phyloP scores from a whole-genome alignment of 2,329 filamentous ascomycete genomes.

The Hymenoscyphus fraxineus region DNA sequence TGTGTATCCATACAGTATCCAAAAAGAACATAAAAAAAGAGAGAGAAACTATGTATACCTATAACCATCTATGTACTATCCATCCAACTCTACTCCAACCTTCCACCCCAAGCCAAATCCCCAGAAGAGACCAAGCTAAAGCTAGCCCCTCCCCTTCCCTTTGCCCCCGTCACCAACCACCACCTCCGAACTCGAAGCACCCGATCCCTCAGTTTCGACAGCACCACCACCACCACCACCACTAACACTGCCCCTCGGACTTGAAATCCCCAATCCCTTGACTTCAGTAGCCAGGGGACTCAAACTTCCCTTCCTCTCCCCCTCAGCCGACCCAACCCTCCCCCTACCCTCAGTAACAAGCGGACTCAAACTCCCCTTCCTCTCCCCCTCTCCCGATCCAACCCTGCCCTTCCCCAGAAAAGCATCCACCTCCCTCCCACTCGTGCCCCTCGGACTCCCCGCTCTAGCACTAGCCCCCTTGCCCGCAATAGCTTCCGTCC shows the following conservation, averaged over 20 bases:
- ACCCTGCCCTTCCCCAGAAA: conserved; percentile 21
- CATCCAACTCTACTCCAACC: not conserved
- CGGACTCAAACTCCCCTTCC: not conserved
- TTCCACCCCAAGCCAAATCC: no score
- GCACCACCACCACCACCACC: conserved; percentile 10
- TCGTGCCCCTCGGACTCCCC: conserved; percentile 26
- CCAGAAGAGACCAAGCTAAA: no score
- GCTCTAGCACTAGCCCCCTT: conserved; percentile 29
- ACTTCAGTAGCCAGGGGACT: not conserved
- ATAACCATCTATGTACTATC: not conserved
- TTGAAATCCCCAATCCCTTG: not conserved
- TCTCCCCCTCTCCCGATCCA: not conserved
- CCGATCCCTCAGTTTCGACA: conserved; percentile 5
- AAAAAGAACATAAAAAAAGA: not conserved
- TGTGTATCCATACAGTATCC: not conserved
- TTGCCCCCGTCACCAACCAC: not conserved
- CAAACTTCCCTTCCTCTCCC: not conserved
- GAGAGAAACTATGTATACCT: not conserved
- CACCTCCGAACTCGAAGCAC: not conserved
- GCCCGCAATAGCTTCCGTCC: conserved; percentile 53
- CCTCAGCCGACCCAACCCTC: not conserved
- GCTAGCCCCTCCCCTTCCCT: not conserved
- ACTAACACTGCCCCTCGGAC: not conserved
- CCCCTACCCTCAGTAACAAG: not conserved
- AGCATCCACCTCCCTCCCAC: conserved; percentile 23